Evolutionary conservation across 441 rosid species (phyloP), one percentile per base, ranked within the genome.

Genomic region (Adansonia rubrostipa): DNA sequence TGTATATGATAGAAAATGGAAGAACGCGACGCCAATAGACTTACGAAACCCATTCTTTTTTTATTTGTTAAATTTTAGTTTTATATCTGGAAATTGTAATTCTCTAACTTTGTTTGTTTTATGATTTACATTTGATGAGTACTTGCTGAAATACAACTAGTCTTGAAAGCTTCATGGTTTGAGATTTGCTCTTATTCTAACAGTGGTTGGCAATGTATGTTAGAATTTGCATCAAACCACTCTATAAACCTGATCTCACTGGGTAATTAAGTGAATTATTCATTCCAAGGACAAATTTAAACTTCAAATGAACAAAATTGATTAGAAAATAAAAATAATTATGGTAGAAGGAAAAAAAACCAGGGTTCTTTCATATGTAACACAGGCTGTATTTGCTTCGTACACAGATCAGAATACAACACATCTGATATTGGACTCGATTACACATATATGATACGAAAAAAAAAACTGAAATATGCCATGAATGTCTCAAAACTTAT

Each of bases 1-100:
- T n/a, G 71, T 73, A 62, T 57, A 69, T 53, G 51, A 28, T 62
- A 66, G 76, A 36, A 54, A 22, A 50, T 79, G 22, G 57, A 67
- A 36, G 33, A 28, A 28, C 33, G 33, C 33, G 33, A 28, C 33
- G 33, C 33, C 33, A 28, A 28, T 28, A 28, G 33, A 28, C 2
- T 28, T 28, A 28, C 33, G 40, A 20, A 24, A 22, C 11, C 63
- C 36, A 24, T 28, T 44, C 45, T 33, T 45, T 33, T 28, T 28
- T 28, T 28, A 28, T 78, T 50, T 6, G 57, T 70, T 33, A 40
- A 36, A 42, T 68, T n/a, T 53, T 20, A 71, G 9, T 53, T 9
- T 71, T 80, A 2, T 42, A 5, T 70, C n/a, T 70, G 47, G 4
- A 33, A 64, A 61, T 28, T 54, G 63, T 36, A 57, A n/a, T 53